Conservation (phyloP, 805 yeast genomes). For the Aciculoconidium aculeatum region DNA sequence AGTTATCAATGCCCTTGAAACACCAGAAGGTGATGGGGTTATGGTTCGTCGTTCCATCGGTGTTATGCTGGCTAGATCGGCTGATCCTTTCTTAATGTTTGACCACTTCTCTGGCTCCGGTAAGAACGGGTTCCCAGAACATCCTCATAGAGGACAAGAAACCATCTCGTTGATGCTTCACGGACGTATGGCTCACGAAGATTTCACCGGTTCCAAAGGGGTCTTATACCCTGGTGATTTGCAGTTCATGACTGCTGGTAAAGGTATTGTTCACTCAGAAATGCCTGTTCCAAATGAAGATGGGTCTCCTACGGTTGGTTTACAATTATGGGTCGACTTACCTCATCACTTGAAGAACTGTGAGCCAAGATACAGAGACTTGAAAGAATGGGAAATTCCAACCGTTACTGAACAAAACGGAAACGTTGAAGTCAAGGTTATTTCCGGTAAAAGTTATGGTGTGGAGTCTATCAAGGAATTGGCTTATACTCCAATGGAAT, state of each 20-base stretch:
- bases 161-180: slow-evolving; percentile 62
- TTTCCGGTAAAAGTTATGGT: slow-evolving; percentile 73
- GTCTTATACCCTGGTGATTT: slow-evolving; percentile 74
- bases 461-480: slow-evolving; percentile 67
- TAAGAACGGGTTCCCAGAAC: slow-evolving; percentile 76
- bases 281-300: slow-evolving; percentile 59
- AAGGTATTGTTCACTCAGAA: slow-evolving; percentile 80
- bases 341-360: slow-evolving; percentile 58
- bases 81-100: slow-evolving; percentile 75
- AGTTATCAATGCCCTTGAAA: slow-evolving; percentile 51
- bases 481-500: slow-evolving; percentile 78
- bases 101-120: slow-evolving; percentile 70
- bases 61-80: slow-evolving; percentile 57
- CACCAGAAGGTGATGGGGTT: slow-evolving; percentile 87
- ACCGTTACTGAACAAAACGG: slow-evolving; percentile 56
- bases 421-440: slow-evolving; percentile 60
- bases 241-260: slow-evolving; percentile 93
- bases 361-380: slow-evolving; percentile 74
- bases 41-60: slow-evolving; percentile 79
- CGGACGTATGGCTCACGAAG: slow-evolving; percentile 76
- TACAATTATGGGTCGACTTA: slow-evolving; percentile 86
- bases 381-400: slow-evolving; percentile 67
- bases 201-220: slow-evolving; percentile 82
- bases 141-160: slow-evolving; percentile 80
- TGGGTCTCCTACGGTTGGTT: slow-evolving; percentile 50